A percentile compares a stretch with the other conserved stretches of the same genome.
phyloP scores from a whole-genome alignment of 2,329 filamentous ascomycete genomes.

The Chaetomium strumarium region DNA sequence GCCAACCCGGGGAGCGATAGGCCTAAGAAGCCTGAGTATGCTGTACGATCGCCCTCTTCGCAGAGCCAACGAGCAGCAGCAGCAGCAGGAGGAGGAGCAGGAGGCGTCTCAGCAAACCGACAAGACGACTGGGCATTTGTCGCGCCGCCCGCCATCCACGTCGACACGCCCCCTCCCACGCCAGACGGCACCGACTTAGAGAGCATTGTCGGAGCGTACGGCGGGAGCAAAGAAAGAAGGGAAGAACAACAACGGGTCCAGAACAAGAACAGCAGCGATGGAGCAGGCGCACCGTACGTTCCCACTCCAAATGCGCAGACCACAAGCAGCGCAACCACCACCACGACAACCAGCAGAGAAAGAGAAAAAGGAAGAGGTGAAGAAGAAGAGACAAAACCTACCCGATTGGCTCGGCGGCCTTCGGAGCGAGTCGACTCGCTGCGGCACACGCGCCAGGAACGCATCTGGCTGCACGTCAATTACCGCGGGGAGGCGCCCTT shows the following conservation, averaged over 20 bases:
- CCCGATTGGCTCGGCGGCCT: no score
- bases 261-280: no score
- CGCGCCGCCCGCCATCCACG: neutral
- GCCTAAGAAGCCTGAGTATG: neutral
- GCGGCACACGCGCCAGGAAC: slow-evolving; percentile 18
- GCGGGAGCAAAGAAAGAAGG: neutral
- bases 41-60: neutral
- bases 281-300: no score
- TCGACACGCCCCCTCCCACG: slow-evolving; percentile 17
- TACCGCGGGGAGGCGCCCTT: slow-evolving; percentile 23
- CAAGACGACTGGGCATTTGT: neutral
- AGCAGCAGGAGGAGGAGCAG: no score
- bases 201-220: no score
- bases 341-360: neutral
- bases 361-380: neutral
- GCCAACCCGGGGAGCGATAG: neutral
- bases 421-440: neutral
- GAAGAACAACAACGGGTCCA: neutral
- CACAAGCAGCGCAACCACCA: neutral
- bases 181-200: slow-evolving; percentile 15
- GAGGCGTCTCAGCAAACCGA: neutral
- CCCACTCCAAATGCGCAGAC: no score
- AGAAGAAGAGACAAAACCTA: neutral
- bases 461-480: slow-evolving; percentile 23
- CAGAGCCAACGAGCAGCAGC: neutral